Evolutionary conservation across 805 yeast genomes (phyloP).

Genomic region (Lachancea kluyveri): DNA sequence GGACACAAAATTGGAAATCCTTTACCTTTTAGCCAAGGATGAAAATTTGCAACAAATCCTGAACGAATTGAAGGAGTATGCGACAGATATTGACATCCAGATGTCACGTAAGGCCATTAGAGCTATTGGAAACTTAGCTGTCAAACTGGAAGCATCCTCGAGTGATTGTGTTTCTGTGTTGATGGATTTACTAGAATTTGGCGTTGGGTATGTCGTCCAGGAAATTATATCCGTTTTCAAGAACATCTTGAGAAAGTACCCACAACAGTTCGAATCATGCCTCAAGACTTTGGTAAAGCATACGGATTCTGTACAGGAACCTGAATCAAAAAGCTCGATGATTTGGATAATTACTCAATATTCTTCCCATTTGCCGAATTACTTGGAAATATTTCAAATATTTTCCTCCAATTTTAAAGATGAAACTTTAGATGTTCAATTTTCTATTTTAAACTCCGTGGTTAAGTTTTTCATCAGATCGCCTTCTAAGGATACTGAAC

Average conservation of each 20-base stretch:
- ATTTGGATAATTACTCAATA: conserved; percentile 83
- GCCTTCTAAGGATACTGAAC: conserved; percentile 47
- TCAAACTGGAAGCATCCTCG: conserved; percentile 56
- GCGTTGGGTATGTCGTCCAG: conserved; percentile 68
- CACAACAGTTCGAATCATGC: conserved; percentile 45
- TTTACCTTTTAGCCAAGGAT: conserved; percentile 69
- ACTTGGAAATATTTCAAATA: conserved; percentile 24
- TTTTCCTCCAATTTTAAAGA: conserved; percentile 41
- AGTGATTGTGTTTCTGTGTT: conserved; percentile 58
- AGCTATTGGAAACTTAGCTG: conserved; percentile 85
- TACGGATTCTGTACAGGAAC: conserved; percentile 55
- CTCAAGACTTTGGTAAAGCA: conserved; percentile 37
- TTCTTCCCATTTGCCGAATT: conserved; percentile 38
- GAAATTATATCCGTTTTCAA: conserved; percentile 73
- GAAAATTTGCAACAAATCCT: conserved; percentile 55
- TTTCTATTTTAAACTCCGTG: conserved; percentile 64
- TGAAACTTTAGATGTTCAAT: conserved; percentile 70
- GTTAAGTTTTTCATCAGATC: conserved; percentile 58
- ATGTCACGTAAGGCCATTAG: conserved; percentile 85
- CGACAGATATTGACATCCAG: conserved; percentile 77
- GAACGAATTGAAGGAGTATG: conserved; percentile 76
- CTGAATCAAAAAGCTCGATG: conserved; percentile 71
- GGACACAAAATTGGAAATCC: conserved; percentile 83
- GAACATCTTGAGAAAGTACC: conserved; percentile 72
- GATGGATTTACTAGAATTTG: conserved; percentile 52